phyloP scores from a whole-genome alignment of 2,329 filamentous ascomycete species.

The Lecanicillium sp. region DNA sequence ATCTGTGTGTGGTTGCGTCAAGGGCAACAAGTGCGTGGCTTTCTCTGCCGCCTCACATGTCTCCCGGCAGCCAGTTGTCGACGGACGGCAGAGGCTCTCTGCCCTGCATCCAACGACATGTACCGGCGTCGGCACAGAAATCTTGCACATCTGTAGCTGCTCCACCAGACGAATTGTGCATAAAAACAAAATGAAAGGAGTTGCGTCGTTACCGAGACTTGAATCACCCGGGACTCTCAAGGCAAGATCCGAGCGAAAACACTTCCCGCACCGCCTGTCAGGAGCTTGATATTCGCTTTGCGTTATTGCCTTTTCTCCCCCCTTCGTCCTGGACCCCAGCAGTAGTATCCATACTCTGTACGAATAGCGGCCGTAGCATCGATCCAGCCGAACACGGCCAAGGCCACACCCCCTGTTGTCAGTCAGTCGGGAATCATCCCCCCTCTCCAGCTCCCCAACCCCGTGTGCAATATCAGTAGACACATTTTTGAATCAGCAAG shows the following conservation, averaged over 20 bases:
- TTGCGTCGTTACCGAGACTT: slow-evolving; percentile 8
- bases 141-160: slow-evolving; percentile 10
- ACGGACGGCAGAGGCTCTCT: slow-evolving; percentile 1
- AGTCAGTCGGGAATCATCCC: slow-evolving; percentile 9
- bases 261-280: not conserved
- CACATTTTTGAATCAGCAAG: slow-evolving; percentile 4
- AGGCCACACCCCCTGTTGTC: slow-evolving; percentile 7
- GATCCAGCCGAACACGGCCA: not conserved
- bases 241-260: slow-evolving; percentile 3
- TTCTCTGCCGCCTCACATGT: slow-evolving; percentile 3
- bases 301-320: too few species aligned
- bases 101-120: slow-evolving; percentile 1
- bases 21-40: too few species aligned
- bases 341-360: too few species aligned
- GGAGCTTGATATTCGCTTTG: too few species aligned
- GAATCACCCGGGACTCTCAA: not conserved
- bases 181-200: too few species aligned
- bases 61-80: not conserved
- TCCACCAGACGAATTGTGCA: slow-evolving; percentile 11
- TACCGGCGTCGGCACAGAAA: slow-evolving; percentile 5
- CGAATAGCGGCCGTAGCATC: too few species aligned
- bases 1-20: too few species aligned
- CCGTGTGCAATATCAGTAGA: not conserved
- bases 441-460: too few species aligned
- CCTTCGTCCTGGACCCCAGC: too few species aligned